Evolutionary conservation across 108 stramenopile species (phyloP), one percentile per base, ranked within the genome.

Genomic region (Aurantiochytrium sp.): DNA sequence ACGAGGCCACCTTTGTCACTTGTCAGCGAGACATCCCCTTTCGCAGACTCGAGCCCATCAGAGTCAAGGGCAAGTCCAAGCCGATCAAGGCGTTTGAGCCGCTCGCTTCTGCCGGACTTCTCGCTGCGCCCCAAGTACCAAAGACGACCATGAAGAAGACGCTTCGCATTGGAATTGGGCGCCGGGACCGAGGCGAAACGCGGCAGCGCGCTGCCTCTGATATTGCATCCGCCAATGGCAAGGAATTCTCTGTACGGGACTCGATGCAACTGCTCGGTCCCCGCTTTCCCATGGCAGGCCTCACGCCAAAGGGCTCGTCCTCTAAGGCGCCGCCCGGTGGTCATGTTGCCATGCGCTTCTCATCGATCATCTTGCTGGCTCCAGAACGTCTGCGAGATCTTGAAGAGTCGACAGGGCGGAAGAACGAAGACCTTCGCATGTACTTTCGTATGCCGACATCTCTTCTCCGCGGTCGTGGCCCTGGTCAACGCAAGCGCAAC

Each of bases 1-100:
- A 87, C 35, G 45, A 25, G 25, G 29, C 35, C n/a, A 60, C 47
- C 25, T 5, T 43, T 14, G 14, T 8, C 58, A 8, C 58, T 28
- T 44, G 49, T 51, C 51, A 64, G 59, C 57, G 71, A 6, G 91
- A 88, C 49, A 90, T 94, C 6, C 57, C 72, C 44, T 94, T 93
- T 83, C 58, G 88, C 49, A 87, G 25, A 5, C 59, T 92, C 25
- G 93, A 72, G 44, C 72, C 88, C 25, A 91, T 94, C 60, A 44
- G 43, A 28, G 94, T 94, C 25, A 94, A 95, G 90, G 94, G 94
- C 58, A 94, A 95, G 58, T 29, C 89, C 16, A 43, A 64, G 47
- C 55, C 87, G 2, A 92, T 94, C 21, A 45, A 72, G 57, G 92
- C 92, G 4, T 94, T 59, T 59, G 89, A 91, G 64, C 92, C 93